Evolutionary conservation across 2,329 filamentous ascomycete species (phyloP), one percentile per base, ranked within the genome.

Genomic region (Magnaporthiopsis rhizophila): DNA sequence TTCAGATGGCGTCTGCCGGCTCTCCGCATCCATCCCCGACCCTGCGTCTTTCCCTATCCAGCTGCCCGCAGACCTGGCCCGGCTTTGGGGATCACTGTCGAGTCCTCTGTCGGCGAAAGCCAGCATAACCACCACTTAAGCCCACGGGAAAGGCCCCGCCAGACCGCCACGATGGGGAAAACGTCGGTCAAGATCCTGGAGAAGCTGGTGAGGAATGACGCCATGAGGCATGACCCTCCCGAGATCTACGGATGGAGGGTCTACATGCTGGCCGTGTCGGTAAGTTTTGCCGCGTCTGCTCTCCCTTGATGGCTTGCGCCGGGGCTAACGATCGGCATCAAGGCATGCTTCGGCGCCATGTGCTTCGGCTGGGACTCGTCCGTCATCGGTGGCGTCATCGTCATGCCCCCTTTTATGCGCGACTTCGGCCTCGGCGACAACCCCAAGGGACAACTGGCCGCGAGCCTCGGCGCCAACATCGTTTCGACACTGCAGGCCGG

Each of bases 231-330:
- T 59, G 88, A 90, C 69, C 88, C 88, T 18, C 80, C 82, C 9
- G 84, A 89, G 72, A 84, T 89, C 64, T 89, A 89, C 75, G 86
- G 86, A 70, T 89, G 86, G 86, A 81, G 86, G 63, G 85, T 88
- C 4, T 88, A 87, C 66, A 77, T 83, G 62, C 75, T 89, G 65
- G 86, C 87, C 24, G 83, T 81, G 65, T 87, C 86, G 32, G 67
- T 68, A 63, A 38, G 66, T 66, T n/a, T 24, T 2, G 15, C 11
- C 4, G 15, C 38, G 38, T 2, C 24, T 18, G 26, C 61, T n/a
- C 13, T 21, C 60, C 13, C 13, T 38, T 30, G 30, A 8, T 2
- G 3, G 8, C 9, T 7, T 11, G 34, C 30, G 8, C 30, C 26
- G 1, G 7, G n/a, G 57, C 28, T 28, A 30, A 58, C 28, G n/a